These are phyloP conservation scores for Sanghuangporus weigelae DNA, from an alignment of 1,284 basidiomycete species.

Conservation along the genomic window DNA sequence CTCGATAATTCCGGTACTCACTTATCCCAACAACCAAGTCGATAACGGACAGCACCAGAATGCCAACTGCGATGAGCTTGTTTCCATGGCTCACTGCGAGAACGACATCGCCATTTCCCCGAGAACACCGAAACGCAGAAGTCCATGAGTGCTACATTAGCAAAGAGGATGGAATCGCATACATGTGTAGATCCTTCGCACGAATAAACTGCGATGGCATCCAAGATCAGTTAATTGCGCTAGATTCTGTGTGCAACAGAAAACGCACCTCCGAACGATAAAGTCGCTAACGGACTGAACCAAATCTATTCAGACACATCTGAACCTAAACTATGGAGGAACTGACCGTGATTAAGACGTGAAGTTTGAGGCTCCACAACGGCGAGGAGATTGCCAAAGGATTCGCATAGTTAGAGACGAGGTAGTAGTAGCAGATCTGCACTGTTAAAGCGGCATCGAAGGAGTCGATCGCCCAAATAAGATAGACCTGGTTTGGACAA, in stretches of 20 bases:
- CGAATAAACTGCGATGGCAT: slow-evolving; percentile 22
- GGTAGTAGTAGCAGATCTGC: slow-evolving; percentile 43
- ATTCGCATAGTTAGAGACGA: slow-evolving; percentile 45
- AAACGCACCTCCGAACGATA: slow-evolving; percentile 22
- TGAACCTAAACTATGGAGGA: not conserved
- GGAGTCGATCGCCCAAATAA: slow-evolving; percentile 34
- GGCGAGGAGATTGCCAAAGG: slow-evolving; percentile 35
- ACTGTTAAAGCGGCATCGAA: slow-evolving; percentile 6
- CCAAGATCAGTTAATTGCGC: not conserved
- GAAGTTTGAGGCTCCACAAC: slow-evolving; percentile 33
- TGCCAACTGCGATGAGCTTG: slow-evolving; percentile 18
- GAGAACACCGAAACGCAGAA: not conserved
- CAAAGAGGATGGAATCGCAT: not conserved
- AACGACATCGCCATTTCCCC: not conserved
- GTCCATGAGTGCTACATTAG: not conserved
- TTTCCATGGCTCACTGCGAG: slow-evolving; percentile 20
- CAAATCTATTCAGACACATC: not conserved
- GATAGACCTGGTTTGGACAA: slow-evolving; percentile 30
- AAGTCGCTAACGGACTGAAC: slow-evolving; percentile 23
- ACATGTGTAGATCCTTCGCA: slow-evolving; percentile 22
- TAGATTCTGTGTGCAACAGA: not conserved
- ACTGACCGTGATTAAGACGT: slow-evolving; percentile 17
- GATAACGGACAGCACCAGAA: slow-evolving; percentile 21
- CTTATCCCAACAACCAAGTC: slow-evolving; percentile 24
- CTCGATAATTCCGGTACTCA: slow-evolving; percentile 14